Evolutionary conservation across 345 rosid genomes (phyloP).

Genomic region (Brassica cretica): DNA sequence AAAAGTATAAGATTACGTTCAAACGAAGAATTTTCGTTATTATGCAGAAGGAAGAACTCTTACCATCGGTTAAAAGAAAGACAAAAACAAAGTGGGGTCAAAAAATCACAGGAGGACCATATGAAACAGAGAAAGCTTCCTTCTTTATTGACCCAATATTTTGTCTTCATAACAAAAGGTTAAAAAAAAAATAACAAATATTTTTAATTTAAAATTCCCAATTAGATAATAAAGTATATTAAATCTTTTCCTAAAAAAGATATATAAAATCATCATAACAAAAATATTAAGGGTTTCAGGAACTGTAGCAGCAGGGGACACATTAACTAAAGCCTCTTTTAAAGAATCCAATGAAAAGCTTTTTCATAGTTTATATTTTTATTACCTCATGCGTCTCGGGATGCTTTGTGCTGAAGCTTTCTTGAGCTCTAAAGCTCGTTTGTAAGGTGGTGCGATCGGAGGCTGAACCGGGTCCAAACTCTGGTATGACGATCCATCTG

Average conservation of each 20-base stretch:
- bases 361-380: slow-evolving; percentile 28
- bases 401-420: slow-evolving; percentile 70
- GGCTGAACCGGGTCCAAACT: slow-evolving; percentile 91
- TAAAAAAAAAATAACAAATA: background rate
- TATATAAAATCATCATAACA: slow-evolving; percentile 12
- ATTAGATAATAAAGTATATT: background rate
- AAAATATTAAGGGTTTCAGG: slow-evolving; percentile 25
- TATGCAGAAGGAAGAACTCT: background rate
- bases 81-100: slow-evolving; percentile 29
- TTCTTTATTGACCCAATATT: slow-evolving; percentile 30
- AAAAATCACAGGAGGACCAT: slow-evolving; percentile 16
- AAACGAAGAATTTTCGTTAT: background rate
- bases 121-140: slow-evolving; percentile 17
- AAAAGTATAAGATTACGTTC: background rate
- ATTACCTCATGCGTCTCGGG: slow-evolving; percentile 39
- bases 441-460: slow-evolving; percentile 90
- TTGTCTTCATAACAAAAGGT: slow-evolving; percentile 5
- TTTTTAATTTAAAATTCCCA: background rate
- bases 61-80: background rate
- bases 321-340: slow-evolving; percentile 9
- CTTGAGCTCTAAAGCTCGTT: slow-evolving; percentile 88
- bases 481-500: slow-evolving; percentile 66
- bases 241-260: background rate
- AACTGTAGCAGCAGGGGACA: slow-evolving; percentile 19
- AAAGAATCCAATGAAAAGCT: slow-evolving; percentile 54